Evolutionary conservation across 495 filamentous ascomycete genomes (phyloP).

Genomic region (Platismatia glauca): DNA sequence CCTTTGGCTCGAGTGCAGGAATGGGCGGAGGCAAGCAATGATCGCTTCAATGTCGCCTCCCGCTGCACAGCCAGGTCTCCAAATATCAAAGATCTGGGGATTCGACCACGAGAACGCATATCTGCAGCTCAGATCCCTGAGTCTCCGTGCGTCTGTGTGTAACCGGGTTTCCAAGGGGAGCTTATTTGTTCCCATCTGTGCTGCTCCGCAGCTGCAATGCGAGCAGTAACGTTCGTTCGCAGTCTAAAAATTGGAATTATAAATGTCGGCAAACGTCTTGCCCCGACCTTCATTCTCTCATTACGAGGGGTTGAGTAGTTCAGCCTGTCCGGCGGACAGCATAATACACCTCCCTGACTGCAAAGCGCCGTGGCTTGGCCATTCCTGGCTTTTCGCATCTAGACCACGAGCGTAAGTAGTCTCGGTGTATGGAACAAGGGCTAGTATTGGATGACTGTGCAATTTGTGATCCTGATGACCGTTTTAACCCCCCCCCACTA

Average conservation of each 20-base stretch:
- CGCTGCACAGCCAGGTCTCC: conserved; percentile 9
- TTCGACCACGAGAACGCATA: not conserved
- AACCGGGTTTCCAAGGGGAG: conserved; percentile 5
- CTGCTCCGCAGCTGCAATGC: conserved; percentile 13
- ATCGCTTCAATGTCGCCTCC: conserved; percentile 7
- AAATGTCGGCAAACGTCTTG: not conserved
- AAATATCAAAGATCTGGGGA: not conserved
- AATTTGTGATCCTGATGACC: not conserved
- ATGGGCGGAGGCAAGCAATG: not conserved
- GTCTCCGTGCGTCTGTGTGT: conserved; percentile 2
- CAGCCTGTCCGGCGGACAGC: conserved; percentile 4
- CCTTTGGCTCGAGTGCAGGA: not conserved
- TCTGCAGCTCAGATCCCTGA: conserved; percentile 11
- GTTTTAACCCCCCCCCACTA: not conserved
- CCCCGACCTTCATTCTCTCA: not conserved
- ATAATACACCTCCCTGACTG: not conserved
- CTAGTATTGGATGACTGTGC: conserved; percentile 2
- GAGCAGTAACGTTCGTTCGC: conserved; percentile 6
- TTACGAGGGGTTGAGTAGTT: not conserved
- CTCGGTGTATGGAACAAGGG: not conserved
- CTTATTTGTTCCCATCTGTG: conserved; percentile 3
- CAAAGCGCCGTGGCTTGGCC: conserved; percentile 12
- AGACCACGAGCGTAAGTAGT: conserved; percentile 2
- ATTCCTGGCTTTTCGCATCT: conserved; percentile 5
- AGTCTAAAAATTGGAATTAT: conserved; percentile 4